These are phyloP conservation scores for Pseudohalonectria lignicola DNA, from an alignment of 2,329 filamentous ascomycete species.

Conservation along the genomic window DNA sequence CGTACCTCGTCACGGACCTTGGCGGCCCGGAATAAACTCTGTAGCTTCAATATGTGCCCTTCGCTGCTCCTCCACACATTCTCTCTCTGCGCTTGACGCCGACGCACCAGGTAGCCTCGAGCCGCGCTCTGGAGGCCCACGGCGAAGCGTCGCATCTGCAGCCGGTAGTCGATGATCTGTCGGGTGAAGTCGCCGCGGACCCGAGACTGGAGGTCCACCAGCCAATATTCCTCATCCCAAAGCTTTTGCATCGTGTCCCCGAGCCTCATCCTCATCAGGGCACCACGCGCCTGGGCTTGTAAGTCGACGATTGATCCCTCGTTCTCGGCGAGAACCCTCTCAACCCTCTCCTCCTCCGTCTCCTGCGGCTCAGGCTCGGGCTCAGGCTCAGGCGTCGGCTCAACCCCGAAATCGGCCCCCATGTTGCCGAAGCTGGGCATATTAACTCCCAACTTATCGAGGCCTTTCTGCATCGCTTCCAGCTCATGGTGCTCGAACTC, in stretches of 20 bases:
- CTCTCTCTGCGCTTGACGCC: slow-evolving; percentile 49
- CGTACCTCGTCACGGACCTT: slow-evolving; percentile 50
- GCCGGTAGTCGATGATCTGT: slow-evolving; percentile 70
- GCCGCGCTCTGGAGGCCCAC: slow-evolving; percentile 67
- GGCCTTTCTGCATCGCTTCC: slow-evolving; percentile 90
- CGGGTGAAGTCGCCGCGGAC: slow-evolving; percentile 82
- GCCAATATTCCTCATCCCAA: slow-evolving; percentile 71
- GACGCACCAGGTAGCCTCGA: slow-evolving; percentile 65
- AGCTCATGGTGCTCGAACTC: slow-evolving; percentile 97
- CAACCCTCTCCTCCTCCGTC: slow-evolving; percentile 79
- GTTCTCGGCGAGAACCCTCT: slow-evolving; percentile 70
- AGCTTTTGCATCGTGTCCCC: slow-evolving; percentile 77
- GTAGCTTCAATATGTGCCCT: slow-evolving; percentile 63
- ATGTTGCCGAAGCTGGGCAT: slow-evolving; percentile 99
- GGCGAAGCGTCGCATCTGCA: slow-evolving; percentile 75
- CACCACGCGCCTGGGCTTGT: slow-evolving; percentile 78
- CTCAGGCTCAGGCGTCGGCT: slow-evolving; percentile 47
- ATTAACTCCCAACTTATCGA: slow-evolving; percentile 86
- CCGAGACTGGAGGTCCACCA: slow-evolving; percentile 75
- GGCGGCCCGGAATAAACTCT: slow-evolving; percentile 66
- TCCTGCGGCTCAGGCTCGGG: slow-evolving; percentile 74
- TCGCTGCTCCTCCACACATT: slow-evolving; percentile 60
- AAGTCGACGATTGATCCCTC: slow-evolving; percentile 64
- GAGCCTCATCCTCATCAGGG: slow-evolving; percentile 63
- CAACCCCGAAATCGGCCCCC: slow-evolving; percentile 88